Percentiles rank a stretch among this genome's conserved stretches.
Conservation (phyloP, 139 green algal genomes). For the Coccomyxa sp. region DNA sequence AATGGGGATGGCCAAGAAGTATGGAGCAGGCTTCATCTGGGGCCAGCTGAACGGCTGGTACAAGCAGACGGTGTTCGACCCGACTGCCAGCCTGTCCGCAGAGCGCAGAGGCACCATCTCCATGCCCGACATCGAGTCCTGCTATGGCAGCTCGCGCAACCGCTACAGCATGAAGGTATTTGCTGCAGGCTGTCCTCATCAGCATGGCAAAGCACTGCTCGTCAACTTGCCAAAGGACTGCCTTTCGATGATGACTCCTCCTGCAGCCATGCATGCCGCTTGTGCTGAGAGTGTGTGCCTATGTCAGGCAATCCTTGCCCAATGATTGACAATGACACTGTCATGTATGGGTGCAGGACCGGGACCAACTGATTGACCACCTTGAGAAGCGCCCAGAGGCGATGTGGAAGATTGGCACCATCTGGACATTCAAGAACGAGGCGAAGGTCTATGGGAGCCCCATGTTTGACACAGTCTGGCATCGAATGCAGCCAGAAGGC, state of each 20-base stretch:
- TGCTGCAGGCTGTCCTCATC: neutral
- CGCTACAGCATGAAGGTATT: conserved; percentile 45
- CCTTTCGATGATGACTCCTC: neutral
- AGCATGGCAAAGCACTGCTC: neutral
- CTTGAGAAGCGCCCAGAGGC: conserved; percentile 52
- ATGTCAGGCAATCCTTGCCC: no score
- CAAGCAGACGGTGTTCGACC: conserved; percentile 91
- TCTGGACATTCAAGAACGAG: conserved; percentile 77
- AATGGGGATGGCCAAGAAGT: conserved; percentile 56
- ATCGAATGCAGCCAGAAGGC: neutral
- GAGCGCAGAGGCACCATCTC: conserved; percentile 77
- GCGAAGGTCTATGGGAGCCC: conserved; percentile 72
- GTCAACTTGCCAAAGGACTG: no score
- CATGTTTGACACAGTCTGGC: conserved; percentile 61
- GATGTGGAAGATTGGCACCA: conserved; percentile 61
- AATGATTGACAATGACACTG: neutral
- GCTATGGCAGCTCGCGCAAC: conserved; percentile 26
- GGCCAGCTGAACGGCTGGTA: conserved; percentile 82
- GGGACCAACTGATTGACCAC: conserved; percentile 53
- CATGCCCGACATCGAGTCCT: conserved; percentile 80
- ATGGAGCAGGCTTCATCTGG: conserved; percentile 78
- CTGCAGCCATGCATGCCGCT: no score
- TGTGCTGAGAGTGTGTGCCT: no score
- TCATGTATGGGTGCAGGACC: conserved; percentile 46
- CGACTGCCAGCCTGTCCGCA: conserved; percentile 69